Conservation (phyloP, 108 stramenopile genomes). For the Cyclotella sp. region DNA sequence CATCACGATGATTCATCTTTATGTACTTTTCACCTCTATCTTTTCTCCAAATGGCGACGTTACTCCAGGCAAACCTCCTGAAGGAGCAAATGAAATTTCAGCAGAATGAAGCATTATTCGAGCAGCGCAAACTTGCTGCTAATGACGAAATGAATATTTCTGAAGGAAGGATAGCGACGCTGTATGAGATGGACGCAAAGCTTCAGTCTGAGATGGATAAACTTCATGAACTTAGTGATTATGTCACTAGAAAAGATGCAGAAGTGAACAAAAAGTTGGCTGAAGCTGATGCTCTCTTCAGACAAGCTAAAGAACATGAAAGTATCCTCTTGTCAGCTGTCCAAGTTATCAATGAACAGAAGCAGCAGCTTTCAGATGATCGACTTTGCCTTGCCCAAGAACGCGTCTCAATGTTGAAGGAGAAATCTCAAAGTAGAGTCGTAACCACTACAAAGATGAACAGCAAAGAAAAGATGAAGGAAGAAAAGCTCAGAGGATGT, state of each 20-base stretch:
- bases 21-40: too few species aligned
- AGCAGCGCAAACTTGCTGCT: slow-evolving; percentile 45
- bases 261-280: slow-evolving; percentile 39
- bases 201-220: slow-evolving; percentile 15
- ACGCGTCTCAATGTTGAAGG: slow-evolving; percentile 39
- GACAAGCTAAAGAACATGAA: slow-evolving; percentile 16
- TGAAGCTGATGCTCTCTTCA: slow-evolving; percentile 16
- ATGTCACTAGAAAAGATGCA: slow-evolving; percentile 29
- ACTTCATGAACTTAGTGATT: slow-evolving; percentile 35
- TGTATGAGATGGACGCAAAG: slow-evolving; percentile 26
- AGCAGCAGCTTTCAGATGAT: slow-evolving; percentile 16
- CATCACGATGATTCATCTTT: background rate
- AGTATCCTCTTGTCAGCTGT: background rate
- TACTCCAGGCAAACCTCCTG: slow-evolving; percentile 24
- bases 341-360: slow-evolving; percentile 11
- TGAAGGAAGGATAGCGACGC: slow-evolving; percentile 13
- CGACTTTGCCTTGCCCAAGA: slow-evolving; percentile 23
- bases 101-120: slow-evolving; percentile 41
- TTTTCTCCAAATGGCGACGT: too few species aligned
- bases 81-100: slow-evolving; percentile 24
- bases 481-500: background rate
- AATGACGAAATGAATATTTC: slow-evolving; percentile 31
- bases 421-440: slow-evolving; percentile 23
- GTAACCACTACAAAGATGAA: background rate
- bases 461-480: too few species aligned